phyloP scores from a whole-genome alignment of 257 asterid species.

The Sherardia arvensis region DNA sequence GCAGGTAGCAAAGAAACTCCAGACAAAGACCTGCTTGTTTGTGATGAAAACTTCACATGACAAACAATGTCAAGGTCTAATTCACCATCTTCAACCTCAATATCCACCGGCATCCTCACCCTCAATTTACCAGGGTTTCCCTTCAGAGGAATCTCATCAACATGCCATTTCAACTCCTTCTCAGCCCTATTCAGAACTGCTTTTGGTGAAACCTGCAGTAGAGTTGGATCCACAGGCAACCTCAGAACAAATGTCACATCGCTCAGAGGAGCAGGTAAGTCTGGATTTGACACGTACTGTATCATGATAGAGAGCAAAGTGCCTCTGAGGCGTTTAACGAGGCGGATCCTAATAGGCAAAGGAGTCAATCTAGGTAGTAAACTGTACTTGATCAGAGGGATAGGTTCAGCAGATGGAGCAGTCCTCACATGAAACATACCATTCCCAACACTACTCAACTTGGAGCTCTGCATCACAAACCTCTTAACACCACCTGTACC shows the following conservation, averaged over 20 bases:
- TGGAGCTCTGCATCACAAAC: conserved; percentile 65
- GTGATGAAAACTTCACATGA: conserved; percentile 66
- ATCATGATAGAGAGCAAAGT: conserved; percentile 86
- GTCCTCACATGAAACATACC: conserved; percentile 84
- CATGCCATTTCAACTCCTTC: conserved; percentile 83
- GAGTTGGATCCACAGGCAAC: conserved; percentile 79
- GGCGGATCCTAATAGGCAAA: conserved; percentile 81
- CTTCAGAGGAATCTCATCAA: conserved; percentile 75
- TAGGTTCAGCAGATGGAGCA: conserved; percentile 57
- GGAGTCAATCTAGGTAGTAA: conserved; percentile 69
- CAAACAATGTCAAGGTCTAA: conserved; percentile 64
- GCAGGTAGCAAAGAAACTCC: conserved; percentile 83
- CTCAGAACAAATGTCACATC: conserved; percentile 70
- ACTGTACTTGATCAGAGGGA: conserved; percentile 72
- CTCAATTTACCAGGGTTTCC: conserved; percentile 77
- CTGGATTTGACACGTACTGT: conserved; percentile 73
- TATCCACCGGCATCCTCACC: conserved; percentile 83
- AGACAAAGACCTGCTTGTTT: conserved; percentile 56
- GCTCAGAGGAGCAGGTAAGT: conserved; percentile 58
- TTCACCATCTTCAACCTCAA: conserved; percentile 66
- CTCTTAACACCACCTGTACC: conserved; percentile 70
- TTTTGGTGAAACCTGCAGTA: conserved; percentile 78
- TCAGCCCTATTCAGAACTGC: conserved; percentile 86
- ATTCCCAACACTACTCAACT: conserved; percentile 72
- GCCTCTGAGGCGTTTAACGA: conserved; percentile 79